Evolutionary conservation across 75 land plant species (phyloP).

Genomic region (Isoetes taiwanensis): DNA sequence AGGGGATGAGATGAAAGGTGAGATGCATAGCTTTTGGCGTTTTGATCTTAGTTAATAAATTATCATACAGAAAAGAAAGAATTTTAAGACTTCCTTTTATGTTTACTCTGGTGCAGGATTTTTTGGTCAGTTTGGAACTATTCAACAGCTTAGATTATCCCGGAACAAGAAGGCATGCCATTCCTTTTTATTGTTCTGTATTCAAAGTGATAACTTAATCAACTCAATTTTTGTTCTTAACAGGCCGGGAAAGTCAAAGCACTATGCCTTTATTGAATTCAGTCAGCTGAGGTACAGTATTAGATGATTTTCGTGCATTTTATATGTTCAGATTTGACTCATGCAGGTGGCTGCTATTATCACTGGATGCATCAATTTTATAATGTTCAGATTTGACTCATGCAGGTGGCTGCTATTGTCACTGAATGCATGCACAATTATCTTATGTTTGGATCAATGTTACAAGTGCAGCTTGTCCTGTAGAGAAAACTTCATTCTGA

Average conservation of each 20-base stretch:
- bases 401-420: constrained; percentile 1
- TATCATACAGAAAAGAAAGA: too few species aligned
- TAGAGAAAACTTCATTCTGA: not conserved
- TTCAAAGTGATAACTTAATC: too few species aligned
- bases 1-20: not conserved
- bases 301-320: too few species aligned
- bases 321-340: too few species aligned
- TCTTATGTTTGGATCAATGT: constrained; percentile 4
- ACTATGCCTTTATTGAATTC: constrained; percentile 1
- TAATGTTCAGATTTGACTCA: not conserved
- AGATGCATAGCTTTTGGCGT: too few species aligned
- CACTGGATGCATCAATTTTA: not conserved
- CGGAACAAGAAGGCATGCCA: not conserved
- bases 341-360: not conserved
- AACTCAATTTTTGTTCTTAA: too few species aligned
- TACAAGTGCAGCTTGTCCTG: not conserved
- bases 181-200: not conserved
- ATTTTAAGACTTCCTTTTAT: too few species aligned
- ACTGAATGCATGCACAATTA: constrained; percentile 5
- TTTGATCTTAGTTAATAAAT: too few species aligned
- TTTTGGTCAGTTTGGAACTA: not conserved
- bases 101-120: too few species aligned
- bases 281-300: not conserved
- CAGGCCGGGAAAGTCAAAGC: constrained; percentile 7
- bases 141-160: not conserved